Base-by-base conservation (phyloP, 2,329 filamentous ascomycete species). In the Bretziella fagacearum region DNA sequence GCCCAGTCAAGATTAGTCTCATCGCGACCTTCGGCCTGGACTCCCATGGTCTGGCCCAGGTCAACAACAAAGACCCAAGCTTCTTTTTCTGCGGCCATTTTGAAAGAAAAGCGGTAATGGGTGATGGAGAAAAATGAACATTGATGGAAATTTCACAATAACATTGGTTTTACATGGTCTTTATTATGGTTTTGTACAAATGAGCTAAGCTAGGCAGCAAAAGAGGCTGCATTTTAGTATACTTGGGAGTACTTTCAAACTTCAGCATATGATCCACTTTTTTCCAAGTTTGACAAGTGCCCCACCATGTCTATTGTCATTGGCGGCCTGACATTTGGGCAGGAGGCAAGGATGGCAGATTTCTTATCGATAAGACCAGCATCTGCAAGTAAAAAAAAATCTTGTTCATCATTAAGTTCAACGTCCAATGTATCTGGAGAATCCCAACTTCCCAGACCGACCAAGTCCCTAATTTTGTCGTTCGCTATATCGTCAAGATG, bases 21-120 rank as follows among this genome's bases (percentile, higher is more conserved):
- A 17, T 67, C 59, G 54, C 91, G 77, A 22, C 81, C 84, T 63
- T 75, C 70, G 55, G 77, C 74, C 55, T 68, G 72, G 58, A 81
- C 68, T 49, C 71, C 80, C 83, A 93, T 95, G n/a, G 87, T 83
- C 57, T 66, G 69, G 49, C 86, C 87, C 20, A 95, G 68, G 63
- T 98, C 91, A 51, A 98, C 65, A 55, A 98, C 81, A 62, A 91
- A 98, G 36, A 96, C 75, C 0, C 81, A 91, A 6, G 86, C 85
- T 66, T 96, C 85, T 61, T 98, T 98, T 52, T 83, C 79, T 8
- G 86, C 81, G 26, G 17, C 7, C 40, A 20, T 46, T 23, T 44
- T 30, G 13, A 10, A 41, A 33, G 8, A n/a, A 20, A 26, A 26
- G 15, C 33, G 25, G 11, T 23, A 29, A 35, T 25, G 10, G 41